Evolutionary conservation across 129 eudicot species (phyloP).

Genomic region (Chrysanthemum seticuspe): DNA sequence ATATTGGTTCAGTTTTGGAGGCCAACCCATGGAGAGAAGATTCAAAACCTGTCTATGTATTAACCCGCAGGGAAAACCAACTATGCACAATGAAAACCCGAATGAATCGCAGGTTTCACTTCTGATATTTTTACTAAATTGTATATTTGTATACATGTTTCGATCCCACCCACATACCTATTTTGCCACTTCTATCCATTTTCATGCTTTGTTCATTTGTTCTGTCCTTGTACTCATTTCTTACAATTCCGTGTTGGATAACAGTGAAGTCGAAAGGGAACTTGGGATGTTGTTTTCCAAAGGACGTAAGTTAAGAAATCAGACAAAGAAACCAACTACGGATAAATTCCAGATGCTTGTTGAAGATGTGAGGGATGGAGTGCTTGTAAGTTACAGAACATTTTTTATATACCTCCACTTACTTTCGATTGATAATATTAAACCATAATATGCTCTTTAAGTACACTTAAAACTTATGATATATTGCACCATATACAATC

Average conservation of each 20-base stretch:
- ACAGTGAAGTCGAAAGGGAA: conserved; percentile 95
- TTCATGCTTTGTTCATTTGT: not conserved
- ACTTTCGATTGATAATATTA: not conserved
- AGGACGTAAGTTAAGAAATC: conserved; percentile 60
- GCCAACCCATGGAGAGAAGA: conserved; percentile 96
- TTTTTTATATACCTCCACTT: not conserved
- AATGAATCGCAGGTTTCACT: conserved; percentile 74
- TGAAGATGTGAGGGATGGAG: conserved; percentile 95
- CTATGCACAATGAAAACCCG: conserved; percentile 98
- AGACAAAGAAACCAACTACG: conserved; percentile 56
- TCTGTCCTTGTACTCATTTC: not conserved
- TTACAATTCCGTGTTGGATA: conserved; percentile 10
- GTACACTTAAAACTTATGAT: not conserved
- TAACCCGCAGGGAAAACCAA: conserved; percentile 89
- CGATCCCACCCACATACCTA: not conserved
- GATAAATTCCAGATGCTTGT: conserved; percentile 85
- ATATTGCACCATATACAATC: conserved; percentile 12
- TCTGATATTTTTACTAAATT: not conserved
- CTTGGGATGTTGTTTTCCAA: conserved; percentile 85
- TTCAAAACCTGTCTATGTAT: conserved; percentile 88
- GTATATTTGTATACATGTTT: not conserved
- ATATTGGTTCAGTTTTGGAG: conserved; percentile 63
- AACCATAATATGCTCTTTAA: not conserved
- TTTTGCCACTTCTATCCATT: not conserved
- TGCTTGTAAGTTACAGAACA: conserved; percentile 63